Evolutionary conservation across 331 rosid genomes (phyloP).

Genomic region (Stylosanthes scabra): DNA sequence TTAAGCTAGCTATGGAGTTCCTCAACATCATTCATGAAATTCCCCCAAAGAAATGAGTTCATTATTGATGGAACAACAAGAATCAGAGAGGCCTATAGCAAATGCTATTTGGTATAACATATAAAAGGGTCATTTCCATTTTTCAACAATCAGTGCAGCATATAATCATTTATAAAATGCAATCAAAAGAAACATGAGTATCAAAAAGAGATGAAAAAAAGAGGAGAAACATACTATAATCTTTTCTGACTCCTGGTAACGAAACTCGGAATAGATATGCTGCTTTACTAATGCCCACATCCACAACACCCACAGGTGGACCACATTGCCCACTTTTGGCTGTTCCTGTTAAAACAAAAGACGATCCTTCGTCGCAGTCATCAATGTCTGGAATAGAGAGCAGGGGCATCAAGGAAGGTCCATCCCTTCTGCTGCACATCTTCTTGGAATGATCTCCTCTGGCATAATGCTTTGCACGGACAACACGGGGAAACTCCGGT

Average conservation of each 20-base stretch:
- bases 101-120: constrained; percentile 5
- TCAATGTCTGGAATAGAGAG: constrained; percentile 45
- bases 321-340: constrained; percentile 70
- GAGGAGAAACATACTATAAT: constrained; percentile 52
- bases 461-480: constrained; percentile 30
- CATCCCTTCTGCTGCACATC: constrained; percentile 47
- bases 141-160: constrained; percentile 16
- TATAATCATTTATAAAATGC: constrained; percentile 7
- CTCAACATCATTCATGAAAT: neutral
- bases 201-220: constrained; percentile 5
- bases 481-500: constrained; percentile 14
- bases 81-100: constrained; percentile 1
- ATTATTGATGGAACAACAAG: constrained; percentile 10
- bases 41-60: neutral
- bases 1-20: neutral
- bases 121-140: constrained; percentile 12
- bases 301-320: constrained; percentile 81
- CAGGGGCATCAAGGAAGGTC: constrained; percentile 58
- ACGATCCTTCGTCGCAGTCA: constrained; percentile 30
- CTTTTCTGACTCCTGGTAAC: constrained; percentile 75
- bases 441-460: constrained; percentile 41
- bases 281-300: constrained; percentile 70
- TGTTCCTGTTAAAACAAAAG: constrained; percentile 66
- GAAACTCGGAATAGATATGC: constrained; percentile 88
- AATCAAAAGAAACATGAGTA: constrained; percentile 1